Evolutionary conservation across 768 basidiomycete genomes (phyloP), one percentile per base, ranked within the genome.

Genomic region (Suillus tomentosus): DNA sequence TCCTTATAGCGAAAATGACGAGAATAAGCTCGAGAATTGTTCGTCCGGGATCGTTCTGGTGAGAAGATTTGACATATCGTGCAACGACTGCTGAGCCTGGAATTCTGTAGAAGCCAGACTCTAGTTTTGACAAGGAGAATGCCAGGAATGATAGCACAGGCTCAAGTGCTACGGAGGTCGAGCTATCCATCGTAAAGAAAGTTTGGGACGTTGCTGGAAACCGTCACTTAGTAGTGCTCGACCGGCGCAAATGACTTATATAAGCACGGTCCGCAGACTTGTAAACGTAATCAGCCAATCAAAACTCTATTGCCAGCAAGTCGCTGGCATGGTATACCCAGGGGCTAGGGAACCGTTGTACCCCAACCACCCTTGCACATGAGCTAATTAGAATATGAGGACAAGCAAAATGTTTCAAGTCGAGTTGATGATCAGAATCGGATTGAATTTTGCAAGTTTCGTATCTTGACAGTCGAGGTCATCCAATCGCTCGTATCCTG

Each of bases 21-120:
- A 99, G 85, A 58, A 96, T 87, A 24, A 98, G 75, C 77, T 99
- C 97, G 59, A 99, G 85, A 10, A 98, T 69, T 0, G 94, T 95
- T 61, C 97, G 84, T 39, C 91, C 93, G 1, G 97, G 97, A 77
- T 99, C 97, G 74, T 99, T 92, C 76, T 93, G 92, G 76, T 99
- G 96, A 0, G 94, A 96, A 36, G 92, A 94, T 78, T 87, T 90
- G 79, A 99, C 92, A 74, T 97, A 97, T 69, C 96, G 91, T 66
- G 91, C 85, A 66, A 94, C 77, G 65, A 95, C 90, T 3, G 89
- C 87, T 10, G 92, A 94, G 50, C 92, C 92, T 9, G 92, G 93
- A 17, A 94, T 76, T 65, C 83, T 86, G 79, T 85, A 87, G 76
- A 95, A 95, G 0, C 84, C 82, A 17, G 81, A 78, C 75, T 92